These are phyloP conservation scores for Saturnispora zaruensis DNA, from an alignment of 805 yeast species.

Conservation along the genomic window DNA sequence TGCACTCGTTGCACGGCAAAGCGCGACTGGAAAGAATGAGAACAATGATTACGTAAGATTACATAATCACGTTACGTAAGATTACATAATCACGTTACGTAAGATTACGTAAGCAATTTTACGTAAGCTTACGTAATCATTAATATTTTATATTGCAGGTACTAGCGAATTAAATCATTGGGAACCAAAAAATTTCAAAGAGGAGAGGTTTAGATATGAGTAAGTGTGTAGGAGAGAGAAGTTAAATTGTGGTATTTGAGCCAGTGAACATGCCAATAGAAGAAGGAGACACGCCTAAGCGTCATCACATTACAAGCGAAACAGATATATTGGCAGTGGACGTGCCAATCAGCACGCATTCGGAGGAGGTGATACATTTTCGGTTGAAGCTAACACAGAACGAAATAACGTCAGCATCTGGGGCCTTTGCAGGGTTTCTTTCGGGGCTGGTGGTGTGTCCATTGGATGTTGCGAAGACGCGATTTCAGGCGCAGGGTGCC, in stretches of 20 bases:
- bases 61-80: background rate
- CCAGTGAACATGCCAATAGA: background rate
- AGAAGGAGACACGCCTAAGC: constrained; percentile 9
- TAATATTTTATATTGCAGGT: background rate
- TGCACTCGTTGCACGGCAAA: too few species aligned
- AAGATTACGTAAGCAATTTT: background rate
- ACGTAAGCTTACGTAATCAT: background rate
- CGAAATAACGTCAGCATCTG: constrained; percentile 69
- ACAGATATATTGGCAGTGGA: constrained; percentile 14
- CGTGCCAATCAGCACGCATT: constrained; percentile 12
- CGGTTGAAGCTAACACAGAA: constrained; percentile 17
- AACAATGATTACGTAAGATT: background rate
- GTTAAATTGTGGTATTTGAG: background rate
- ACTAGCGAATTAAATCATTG: background rate
- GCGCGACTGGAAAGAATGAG: background rate
- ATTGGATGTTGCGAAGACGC: constrained; percentile 87
- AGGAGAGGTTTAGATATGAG: background rate
- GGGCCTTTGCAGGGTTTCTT: constrained; percentile 88
- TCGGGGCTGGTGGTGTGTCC: constrained; percentile 93
- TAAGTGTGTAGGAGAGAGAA: background rate
- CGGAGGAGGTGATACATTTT: constrained; percentile 12
- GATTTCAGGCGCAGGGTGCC: constrained; percentile 86
- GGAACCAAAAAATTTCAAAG: background rate
- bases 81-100: background rate
- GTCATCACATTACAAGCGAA: constrained; percentile 12